Percentiles rank a stretch among this genome's conserved stretches.
Conservation (phyloP, 2,329 filamentous ascomycete species). For the Orbilia ellipsospora region DNA sequence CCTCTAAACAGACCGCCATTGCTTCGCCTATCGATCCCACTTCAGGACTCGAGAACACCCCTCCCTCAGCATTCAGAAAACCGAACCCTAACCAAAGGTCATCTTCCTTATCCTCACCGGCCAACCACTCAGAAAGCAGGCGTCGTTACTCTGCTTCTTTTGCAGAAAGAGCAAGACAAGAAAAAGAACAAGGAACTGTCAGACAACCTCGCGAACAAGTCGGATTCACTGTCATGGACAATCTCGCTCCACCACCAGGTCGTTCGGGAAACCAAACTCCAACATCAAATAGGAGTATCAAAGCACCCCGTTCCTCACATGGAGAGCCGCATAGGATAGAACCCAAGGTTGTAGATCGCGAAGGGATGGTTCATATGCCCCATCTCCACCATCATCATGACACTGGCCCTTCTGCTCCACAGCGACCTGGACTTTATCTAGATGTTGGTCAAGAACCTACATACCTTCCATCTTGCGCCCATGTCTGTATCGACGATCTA, state of each 20-base stretch:
- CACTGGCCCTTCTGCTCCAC: conserved; percentile 1
- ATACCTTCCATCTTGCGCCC: conserved; percentile 34
- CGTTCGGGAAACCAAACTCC: conserved; percentile 34
- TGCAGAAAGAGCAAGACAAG: conserved; percentile 50
- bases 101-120: conserved; percentile 35
- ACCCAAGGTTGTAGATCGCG: conserved; percentile 43
- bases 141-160: conserved; percentile 51
- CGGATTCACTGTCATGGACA: conserved; percentile 51
- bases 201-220: conserved; percentile 43
- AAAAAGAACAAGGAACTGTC: conserved; percentile 47
- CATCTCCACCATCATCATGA: conserved; percentile 36
- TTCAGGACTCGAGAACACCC: conserved; percentile 16
- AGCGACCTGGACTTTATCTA: conserved; percentile 38
- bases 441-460: conserved; percentile 35
- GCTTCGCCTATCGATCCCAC: conserved; percentile 36
- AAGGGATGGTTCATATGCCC: conserved; percentile 18
- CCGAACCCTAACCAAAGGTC: conserved; percentile 35
- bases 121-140: conserved; percentile 40
- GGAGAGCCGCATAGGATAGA: conserved; percentile 33
- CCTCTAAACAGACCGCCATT: conserved; percentile 53
- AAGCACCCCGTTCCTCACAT: conserved; percentile 33
- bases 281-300: conserved; percentile 41
- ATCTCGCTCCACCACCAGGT: conserved; percentile 43
- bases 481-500: conserved; percentile 38
- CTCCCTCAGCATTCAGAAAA: conserved; percentile 25